Conservation (phyloP, 73 alveolate genomes). For the Tetrahymena elliotti region DNA sequence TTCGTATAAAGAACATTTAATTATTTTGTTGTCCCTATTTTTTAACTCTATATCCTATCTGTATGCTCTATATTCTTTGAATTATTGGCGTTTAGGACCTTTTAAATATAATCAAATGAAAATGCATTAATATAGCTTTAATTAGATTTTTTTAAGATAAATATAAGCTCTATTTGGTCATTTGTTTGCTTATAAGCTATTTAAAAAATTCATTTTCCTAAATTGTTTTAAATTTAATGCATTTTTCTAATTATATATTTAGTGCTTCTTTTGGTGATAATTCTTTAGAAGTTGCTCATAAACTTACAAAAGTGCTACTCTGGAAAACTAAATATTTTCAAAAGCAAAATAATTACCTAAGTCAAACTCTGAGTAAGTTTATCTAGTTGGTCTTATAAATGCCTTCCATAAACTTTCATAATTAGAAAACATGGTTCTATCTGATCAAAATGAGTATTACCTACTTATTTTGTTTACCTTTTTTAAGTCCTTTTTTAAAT, state of each 20-base stretch:
- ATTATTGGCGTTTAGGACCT: background rate
- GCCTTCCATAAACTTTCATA: constrained; percentile 1
- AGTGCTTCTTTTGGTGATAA: too few species aligned
- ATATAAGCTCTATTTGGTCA: background rate
- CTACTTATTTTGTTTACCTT: background rate
- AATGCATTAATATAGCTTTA: background rate
- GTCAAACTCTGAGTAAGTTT: background rate
- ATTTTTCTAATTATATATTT: too few species aligned
- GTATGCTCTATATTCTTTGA: background rate
- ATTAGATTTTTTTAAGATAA: too few species aligned
- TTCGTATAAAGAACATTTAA: background rate
- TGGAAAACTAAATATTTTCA: background rate
- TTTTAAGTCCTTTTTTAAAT: background rate
- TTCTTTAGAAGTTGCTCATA: too few species aligned
- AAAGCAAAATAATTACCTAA: background rate
- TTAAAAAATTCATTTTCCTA: too few species aligned
- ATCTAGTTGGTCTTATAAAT: background rate
- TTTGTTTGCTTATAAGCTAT: background rate
- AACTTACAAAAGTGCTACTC: background rate
- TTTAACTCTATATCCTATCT: background rate
- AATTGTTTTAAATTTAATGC: too few species aligned
- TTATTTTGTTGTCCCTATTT: background rate
- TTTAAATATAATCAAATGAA: background rate
- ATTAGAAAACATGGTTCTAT: background rate
- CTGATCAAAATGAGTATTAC: background rate